These are phyloP conservation scores for Fusarium sp. DNA, from an alignment of 2,329 filamentous ascomycete genomes.

Conservation along the genomic window DNA sequence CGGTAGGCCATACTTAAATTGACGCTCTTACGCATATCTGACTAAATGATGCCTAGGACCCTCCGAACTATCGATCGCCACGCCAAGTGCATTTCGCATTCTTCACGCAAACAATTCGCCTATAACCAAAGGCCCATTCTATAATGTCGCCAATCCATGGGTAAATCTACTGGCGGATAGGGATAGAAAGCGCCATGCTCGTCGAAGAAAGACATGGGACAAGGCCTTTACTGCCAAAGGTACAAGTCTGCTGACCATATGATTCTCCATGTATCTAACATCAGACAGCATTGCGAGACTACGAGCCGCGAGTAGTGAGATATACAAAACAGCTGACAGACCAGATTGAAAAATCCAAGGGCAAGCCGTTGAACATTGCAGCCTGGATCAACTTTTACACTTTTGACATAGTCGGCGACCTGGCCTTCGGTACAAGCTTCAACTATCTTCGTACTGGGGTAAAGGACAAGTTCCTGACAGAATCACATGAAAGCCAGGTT, in stretches of 20 bases:
- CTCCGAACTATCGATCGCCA: conserved; percentile 20
- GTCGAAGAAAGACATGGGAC: conserved; percentile 34
- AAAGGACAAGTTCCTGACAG: conserved; percentile 4
- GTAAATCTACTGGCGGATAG: conserved; percentile 10
- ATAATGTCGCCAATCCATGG: conserved; percentile 18
- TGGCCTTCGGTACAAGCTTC: conserved; percentile 35
- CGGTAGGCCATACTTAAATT: not conserved
- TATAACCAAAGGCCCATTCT: conserved; percentile 24
- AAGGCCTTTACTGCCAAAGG: conserved; percentile 37
- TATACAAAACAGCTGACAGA: conserved; percentile 14
- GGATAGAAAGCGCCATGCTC: conserved; percentile 18
- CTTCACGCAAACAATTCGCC: conserved; percentile 28
- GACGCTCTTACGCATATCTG: fast-evolving
- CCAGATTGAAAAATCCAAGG: not conserved
- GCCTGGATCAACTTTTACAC: conserved; percentile 31
- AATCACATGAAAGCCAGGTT: not conserved
- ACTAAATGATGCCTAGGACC: not conserved
- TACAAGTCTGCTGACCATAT: fast-evolving
- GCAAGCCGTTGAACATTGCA: not conserved
- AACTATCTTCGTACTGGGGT: conserved; percentile 16
- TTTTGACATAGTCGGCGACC: conserved; percentile 36
- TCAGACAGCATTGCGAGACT: conserved; percentile 7
- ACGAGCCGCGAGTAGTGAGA: conserved; percentile 24
- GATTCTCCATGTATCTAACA: not conserved
- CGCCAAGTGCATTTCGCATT: conserved; percentile 19